Evolutionary conservation across 2,329 filamentous ascomycete genomes (phyloP).

Genomic region (Monilinia fructicola): DNA sequence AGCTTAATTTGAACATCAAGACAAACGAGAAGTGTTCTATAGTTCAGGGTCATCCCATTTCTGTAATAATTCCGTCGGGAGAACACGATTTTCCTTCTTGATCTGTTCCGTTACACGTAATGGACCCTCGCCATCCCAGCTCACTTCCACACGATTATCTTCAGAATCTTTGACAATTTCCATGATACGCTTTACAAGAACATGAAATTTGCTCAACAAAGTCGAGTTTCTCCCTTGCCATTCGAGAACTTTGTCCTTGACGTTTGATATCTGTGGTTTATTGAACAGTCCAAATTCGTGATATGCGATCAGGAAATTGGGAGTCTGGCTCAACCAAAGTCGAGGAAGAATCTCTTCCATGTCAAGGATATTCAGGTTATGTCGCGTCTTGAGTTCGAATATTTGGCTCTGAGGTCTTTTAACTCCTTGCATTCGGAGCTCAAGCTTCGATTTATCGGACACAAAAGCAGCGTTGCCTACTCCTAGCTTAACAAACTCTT

Average conservation of each 20-base stretch:
- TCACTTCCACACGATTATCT: constrained; percentile 24
- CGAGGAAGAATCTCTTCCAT: constrained; percentile 44
- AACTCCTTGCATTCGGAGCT: constrained; percentile 40
- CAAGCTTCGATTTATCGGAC: constrained; percentile 42
- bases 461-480: constrained; percentile 35
- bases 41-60: constrained; percentile 6
- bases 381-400: constrained; percentile 48
- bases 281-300: constrained; percentile 48
- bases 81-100: constrained; percentile 28
- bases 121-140: constrained; percentile 28
- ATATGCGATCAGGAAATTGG: constrained; percentile 53
- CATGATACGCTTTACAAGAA: constrained; percentile 31
- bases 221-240: constrained; percentile 30
- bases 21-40: background rate
- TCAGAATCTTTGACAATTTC: constrained; percentile 31
- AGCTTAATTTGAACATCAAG: background rate
- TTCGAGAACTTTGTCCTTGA: constrained; percentile 23
- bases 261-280: constrained; percentile 27
- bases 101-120: constrained; percentile 32
- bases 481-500: constrained; percentile 18
- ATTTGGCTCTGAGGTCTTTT: constrained; percentile 37
- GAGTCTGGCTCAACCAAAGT: constrained; percentile 52
- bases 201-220: constrained; percentile 30
- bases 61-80: constrained; percentile 31
- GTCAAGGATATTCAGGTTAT: constrained; percentile 29